Conservation (phyloP, 108 stramenopile species). For the Pseudonitzschia delicatissima region DNA sequence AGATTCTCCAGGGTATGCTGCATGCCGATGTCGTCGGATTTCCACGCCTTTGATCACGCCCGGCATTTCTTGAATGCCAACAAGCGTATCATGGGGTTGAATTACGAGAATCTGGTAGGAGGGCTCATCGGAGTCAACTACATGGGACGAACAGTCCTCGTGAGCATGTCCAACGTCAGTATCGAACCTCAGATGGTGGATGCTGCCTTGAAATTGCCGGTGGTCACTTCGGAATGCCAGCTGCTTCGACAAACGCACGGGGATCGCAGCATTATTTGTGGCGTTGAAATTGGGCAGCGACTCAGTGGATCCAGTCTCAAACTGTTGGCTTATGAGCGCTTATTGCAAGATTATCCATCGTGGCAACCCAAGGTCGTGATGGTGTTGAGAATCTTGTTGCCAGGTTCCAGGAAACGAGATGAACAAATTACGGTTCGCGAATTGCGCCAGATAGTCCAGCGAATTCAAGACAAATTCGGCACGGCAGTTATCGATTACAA, state of each 20-base stretch:
- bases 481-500: slow-evolving; percentile 86
- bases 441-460: slow-evolving; percentile 68
- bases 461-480: slow-evolving; percentile 82
- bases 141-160: slow-evolving; percentile 88
- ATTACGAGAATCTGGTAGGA: slow-evolving; percentile 82
- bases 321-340: slow-evolving; percentile 92
- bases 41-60: slow-evolving; percentile 99
- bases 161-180: slow-evolving; percentile 97
- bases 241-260: slow-evolving; percentile 63
- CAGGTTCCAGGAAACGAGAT: slow-evolving; percentile 80
- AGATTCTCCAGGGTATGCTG: slow-evolving; percentile 94
- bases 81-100: slow-evolving; percentile 97
- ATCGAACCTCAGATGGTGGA: slow-evolving; percentile 90
- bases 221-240: slow-evolving; percentile 49
- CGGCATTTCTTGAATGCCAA: slow-evolving; percentile 98
- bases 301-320: slow-evolving; percentile 93
- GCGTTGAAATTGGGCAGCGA: slow-evolving; percentile 91
- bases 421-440: slow-evolving; percentile 79
- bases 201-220: slow-evolving; percentile 58
- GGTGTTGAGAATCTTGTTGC: slow-evolving; percentile 87
- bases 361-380: slow-evolving; percentile 92
- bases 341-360: slow-evolving; percentile 89
- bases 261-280: slow-evolving; percentile 83
- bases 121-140: slow-evolving; percentile 95
- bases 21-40: slow-evolving; percentile 98